These are phyloP conservation scores for Cucumis melo DNA, from an alignment of 306 rosid genomes.

Conservation along the genomic window DNA sequence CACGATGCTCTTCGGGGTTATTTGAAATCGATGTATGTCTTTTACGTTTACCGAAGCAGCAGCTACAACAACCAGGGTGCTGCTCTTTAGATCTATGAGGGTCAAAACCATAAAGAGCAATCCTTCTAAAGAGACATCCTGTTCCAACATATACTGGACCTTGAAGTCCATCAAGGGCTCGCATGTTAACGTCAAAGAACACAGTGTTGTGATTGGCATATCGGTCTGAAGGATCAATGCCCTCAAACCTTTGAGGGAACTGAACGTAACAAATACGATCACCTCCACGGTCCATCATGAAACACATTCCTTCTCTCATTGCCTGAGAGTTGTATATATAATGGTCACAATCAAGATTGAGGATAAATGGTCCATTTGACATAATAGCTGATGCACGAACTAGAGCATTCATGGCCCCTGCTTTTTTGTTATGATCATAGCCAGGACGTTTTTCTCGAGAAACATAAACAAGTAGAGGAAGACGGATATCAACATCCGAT, in stretches of 20 bases:
- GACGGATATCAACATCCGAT: conserved; percentile 72
- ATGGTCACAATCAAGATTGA: conserved; percentile 89
- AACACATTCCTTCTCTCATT: conserved; percentile 94
- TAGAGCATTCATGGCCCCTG: conserved; percentile 93
- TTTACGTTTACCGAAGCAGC: conserved; percentile 49
- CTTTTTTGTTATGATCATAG: conserved; percentile 93
- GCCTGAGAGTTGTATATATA: conserved; percentile 85
- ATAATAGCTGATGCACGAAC: conserved; percentile 88
- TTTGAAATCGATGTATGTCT: conserved; percentile 36
- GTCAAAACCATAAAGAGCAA: conserved; percentile 92
- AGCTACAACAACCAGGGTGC: conserved; percentile 46
- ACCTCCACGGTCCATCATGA: conserved; percentile 97
- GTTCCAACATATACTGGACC: conserved; percentile 98
- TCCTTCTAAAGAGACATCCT: conserved; percentile 82
- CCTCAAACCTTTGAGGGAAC: conserved; percentile 97
- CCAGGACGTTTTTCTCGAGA: conserved; percentile 97
- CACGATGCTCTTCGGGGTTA: conserved; percentile 47
- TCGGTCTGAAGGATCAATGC: conserved; percentile 94
- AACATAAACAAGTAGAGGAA: conserved; percentile 86
- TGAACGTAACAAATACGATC: conserved; percentile 88
- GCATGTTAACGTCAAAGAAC: conserved; percentile 92
- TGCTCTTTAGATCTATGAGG: conserved; percentile 78
- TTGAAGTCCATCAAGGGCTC: conserved; percentile 98
- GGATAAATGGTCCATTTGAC: conserved; percentile 94
- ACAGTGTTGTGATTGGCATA: conserved; percentile 96